Evolutionary conservation across 371 early-diverging fungal species (phyloP).

Genomic region (Blyttiomyces sp.): DNA sequence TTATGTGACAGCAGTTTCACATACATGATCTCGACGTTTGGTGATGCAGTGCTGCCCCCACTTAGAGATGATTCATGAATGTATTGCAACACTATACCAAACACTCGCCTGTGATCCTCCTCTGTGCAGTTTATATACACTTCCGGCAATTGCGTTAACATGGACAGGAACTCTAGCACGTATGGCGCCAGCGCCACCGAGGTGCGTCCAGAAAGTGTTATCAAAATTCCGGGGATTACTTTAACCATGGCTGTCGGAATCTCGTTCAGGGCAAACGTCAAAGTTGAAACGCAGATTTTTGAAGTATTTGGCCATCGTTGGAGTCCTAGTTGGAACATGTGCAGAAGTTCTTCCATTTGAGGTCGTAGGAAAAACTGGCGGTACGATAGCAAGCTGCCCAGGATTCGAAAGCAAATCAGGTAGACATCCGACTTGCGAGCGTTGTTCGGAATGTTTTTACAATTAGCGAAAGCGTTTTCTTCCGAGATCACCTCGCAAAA

Average conservation of each 20-base stretch:
- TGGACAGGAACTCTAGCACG: constrained; percentile 86
- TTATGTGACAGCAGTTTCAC: constrained; percentile 86
- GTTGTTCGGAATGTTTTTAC: constrained; percentile 50
- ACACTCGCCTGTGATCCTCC: constrained; percentile 80
- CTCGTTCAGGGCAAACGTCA: constrained; percentile 79
- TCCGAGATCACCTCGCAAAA: too few relatives aligned
- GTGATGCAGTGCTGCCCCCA: constrained; percentile 15
- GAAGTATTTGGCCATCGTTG: constrained; percentile 69
- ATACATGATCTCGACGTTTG: constrained; percentile 65
- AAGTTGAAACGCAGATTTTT: constrained; percentile 77
- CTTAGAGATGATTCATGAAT: too few relatives aligned
- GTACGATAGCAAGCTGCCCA: constrained; percentile 70
- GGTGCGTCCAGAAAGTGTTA: constrained; percentile 79
- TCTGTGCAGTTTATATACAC: constrained; percentile 81
- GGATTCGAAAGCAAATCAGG: constrained; percentile 62
- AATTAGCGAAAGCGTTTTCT: constrained; percentile 55
- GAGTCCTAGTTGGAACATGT: constrained; percentile 75
- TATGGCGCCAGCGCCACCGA: constrained; percentile 84
- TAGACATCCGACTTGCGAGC: constrained; percentile 64
- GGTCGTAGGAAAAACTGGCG: constrained; percentile 65
- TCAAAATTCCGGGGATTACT: constrained; percentile 66
- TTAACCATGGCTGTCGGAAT: constrained; percentile 76
- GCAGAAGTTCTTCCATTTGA: constrained; percentile 71
- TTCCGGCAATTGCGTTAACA: constrained; percentile 75
- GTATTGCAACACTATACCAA: constrained; percentile 88